Conservation (phyloP, 2,329 filamentous ascomycete species). For the Grosmannia clavigera region DNA sequence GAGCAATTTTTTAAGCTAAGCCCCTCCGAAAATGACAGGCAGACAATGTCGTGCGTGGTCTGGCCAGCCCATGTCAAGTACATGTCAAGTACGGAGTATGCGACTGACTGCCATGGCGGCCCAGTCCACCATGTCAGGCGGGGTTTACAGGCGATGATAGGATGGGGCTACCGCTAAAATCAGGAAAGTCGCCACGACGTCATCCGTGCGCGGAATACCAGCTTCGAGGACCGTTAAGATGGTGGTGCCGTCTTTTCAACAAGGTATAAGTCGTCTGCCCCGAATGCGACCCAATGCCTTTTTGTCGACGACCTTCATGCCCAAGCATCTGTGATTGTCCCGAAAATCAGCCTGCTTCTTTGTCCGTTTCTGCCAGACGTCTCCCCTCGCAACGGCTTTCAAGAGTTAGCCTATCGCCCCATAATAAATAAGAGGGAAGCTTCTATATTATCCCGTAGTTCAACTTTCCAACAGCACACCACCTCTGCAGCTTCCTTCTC, state of each 20-base stretch:
- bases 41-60: neutral
- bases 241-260: neutral
- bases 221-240: neutral
- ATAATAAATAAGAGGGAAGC: neutral
- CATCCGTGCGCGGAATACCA: constrained; percentile 4
- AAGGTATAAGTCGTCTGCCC: no score
- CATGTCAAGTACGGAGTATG: neutral
- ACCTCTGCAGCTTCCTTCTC: neutral
- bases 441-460: neutral
- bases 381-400: neutral
- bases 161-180: neutral
- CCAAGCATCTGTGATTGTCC: neutral
- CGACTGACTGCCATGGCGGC: neutral
- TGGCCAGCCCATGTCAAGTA: neutral
- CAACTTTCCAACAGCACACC: neutral
- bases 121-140: neutral
- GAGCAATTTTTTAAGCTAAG: neutral
- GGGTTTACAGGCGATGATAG: neutral
- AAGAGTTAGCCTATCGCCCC: neutral
- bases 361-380: neutral
- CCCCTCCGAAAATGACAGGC: neutral
- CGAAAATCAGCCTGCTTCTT: neutral
- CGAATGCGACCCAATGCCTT: neutral
- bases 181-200: constrained; percentile 11
- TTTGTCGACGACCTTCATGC: neutral